These are phyloP conservation scores for Chrysoporthe puriensis DNA, from an alignment of 2,329 filamentous ascomycete species.

Conservation along the genomic window DNA sequence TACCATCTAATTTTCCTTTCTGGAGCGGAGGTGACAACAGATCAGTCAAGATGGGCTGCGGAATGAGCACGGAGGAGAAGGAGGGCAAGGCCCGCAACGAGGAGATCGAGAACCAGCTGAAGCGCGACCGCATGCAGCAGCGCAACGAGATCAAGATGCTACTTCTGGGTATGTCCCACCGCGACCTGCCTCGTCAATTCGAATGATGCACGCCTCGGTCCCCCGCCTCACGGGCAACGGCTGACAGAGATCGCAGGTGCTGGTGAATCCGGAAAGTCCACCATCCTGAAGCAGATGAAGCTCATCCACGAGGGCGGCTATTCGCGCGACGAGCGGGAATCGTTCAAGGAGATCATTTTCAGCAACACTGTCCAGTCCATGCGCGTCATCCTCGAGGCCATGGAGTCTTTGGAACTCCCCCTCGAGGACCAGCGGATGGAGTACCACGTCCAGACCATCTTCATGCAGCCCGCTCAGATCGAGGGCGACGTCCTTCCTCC, in stretches of 20 bases:
- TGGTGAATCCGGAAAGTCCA: conserved; percentile 96
- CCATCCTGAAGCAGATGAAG: conserved; percentile 97
- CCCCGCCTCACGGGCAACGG: background rate
- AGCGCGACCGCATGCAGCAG: conserved; percentile 98
- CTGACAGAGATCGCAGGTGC: conserved; percentile 65
- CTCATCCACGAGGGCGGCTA: conserved; percentile 99
- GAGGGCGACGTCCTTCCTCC: conserved; percentile 93
- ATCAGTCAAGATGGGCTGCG: conserved; percentile 89
- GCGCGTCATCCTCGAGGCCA: conserved; percentile 70
- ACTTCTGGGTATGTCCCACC: conserved; percentile 75
- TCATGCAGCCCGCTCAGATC: conserved; percentile 97
- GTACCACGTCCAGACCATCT: conserved; percentile 97
- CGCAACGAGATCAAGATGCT: conserved; percentile 99
- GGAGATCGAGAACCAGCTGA: conserved; percentile 99
- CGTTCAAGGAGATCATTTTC: conserved; percentile 73
- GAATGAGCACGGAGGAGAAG: conserved; percentile 99
- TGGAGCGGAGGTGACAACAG: conserved; percentile 28
- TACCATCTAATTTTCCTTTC: conserved; percentile 4
- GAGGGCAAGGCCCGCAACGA: conserved; percentile 99
- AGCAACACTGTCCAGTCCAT: conserved; percentile 72
- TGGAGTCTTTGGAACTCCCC: conserved; percentile 74
- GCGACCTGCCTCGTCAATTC: background rate
- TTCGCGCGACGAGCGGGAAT: conserved; percentile 81
- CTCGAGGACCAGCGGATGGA: conserved; percentile 91
- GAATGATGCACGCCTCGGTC: conserved; percentile 5